Percentiles rank a stretch among this genome's conserved stretches.
Evolutionary conservation across 495 filamentous ascomycete species (phyloP).

Genomic region (Schizothecium vesticola): DNA sequence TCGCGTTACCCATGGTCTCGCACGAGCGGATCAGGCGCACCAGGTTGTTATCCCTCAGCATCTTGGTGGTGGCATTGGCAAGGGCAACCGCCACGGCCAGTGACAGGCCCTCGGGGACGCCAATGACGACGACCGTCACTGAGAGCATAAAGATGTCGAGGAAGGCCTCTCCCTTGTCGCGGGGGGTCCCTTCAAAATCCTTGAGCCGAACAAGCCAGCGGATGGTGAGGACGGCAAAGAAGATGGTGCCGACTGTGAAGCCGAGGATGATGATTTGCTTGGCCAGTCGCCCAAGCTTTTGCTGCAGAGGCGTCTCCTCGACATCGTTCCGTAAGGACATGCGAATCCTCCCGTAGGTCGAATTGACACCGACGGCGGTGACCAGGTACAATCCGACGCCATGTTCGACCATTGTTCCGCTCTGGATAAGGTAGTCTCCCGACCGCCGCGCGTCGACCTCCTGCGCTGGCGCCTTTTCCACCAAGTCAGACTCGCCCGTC

Average conservation of each 20-base stretch:
- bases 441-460: slow-evolving; percentile 28
- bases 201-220: slow-evolving; percentile 67
- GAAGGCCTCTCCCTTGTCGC: slow-evolving; percentile 76
- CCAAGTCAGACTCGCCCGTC: slow-evolving; percentile 73
- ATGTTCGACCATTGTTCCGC: background rate
- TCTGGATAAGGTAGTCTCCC: slow-evolving; percentile 1
- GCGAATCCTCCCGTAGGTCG: background rate
- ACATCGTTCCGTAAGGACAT: slow-evolving; percentile 1
- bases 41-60: slow-evolving; percentile 87
- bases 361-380: slow-evolving; percentile 3
- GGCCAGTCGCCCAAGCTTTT: slow-evolving; percentile 1
- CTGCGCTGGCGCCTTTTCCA: slow-evolving; percentile 56
- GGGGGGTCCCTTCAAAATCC: slow-evolving; percentile 41
- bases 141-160: slow-evolving; percentile 86
- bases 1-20: slow-evolving; percentile 93
- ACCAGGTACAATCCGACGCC: slow-evolving; percentile 2
- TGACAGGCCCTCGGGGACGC: slow-evolving; percentile 85
- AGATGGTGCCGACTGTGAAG: slow-evolving; percentile 54
- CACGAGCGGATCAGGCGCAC: slow-evolving; percentile 81
- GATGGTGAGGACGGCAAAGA: slow-evolving; percentile 83
- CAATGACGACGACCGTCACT: slow-evolving; percentile 90
- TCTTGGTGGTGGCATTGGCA: slow-evolving; percentile 83
- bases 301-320: slow-evolving; percentile 1
- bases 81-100: slow-evolving; percentile 85
- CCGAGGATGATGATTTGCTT: slow-evolving; percentile 3